A percentile compares a stretch with the other conserved stretches of the same genome.
These are phyloP conservation scores for Botrytis pseudocinerea DNA, from an alignment of 2,329 filamentous ascomycete species.

Conservation along the genomic window DNA sequence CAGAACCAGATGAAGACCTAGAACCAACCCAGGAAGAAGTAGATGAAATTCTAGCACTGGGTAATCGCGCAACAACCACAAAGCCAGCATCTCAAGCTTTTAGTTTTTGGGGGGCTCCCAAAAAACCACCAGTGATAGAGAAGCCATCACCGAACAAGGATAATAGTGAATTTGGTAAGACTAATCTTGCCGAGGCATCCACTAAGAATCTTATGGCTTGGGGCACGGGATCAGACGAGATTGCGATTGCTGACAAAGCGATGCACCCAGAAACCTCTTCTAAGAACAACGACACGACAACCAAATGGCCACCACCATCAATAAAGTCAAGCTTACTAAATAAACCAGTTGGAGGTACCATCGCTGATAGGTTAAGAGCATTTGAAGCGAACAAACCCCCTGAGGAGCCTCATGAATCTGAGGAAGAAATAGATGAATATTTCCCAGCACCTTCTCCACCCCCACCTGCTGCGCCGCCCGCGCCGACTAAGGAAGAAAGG, in stretches of 20 bases:
- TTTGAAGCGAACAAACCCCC: slow-evolving; percentile 51
- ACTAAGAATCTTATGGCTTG: slow-evolving; percentile 44
- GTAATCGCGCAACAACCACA: slow-evolving; percentile 1
- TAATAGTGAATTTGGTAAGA: slow-evolving; percentile 29
- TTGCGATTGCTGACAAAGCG: slow-evolving; percentile 53
- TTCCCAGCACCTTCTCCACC: slow-evolving; percentile 40
- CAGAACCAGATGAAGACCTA: slow-evolving; percentile 23
- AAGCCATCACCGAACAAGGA: slow-evolving; percentile 32
- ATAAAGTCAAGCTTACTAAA: slow-evolving; percentile 46
- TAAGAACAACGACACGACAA: slow-evolving; percentile 46
- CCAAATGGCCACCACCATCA: slow-evolving; percentile 42
- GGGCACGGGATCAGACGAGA: slow-evolving; percentile 44
- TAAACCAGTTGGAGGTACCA: slow-evolving; percentile 53
- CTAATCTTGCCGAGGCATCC: slow-evolving; percentile 29
- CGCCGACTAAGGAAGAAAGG: slow-evolving; percentile 26
- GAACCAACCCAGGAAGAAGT: slow-evolving; percentile 44
- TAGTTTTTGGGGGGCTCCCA: slow-evolving; percentile 58
- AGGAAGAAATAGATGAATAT: slow-evolving; percentile 22
- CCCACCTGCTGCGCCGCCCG: slow-evolving; percentile 29
- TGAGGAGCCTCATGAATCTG: slow-evolving; percentile 24
- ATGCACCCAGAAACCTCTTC: slow-evolving; percentile 50
- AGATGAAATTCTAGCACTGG: slow-evolving; percentile 26
- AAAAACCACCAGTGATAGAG: slow-evolving; percentile 41
- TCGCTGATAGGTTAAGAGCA: slow-evolving; percentile 57
- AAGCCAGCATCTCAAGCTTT: slow-evolving; percentile 44